phyloP scores from a whole-genome alignment of 139 green algal species.

The Volvox africanus region DNA sequence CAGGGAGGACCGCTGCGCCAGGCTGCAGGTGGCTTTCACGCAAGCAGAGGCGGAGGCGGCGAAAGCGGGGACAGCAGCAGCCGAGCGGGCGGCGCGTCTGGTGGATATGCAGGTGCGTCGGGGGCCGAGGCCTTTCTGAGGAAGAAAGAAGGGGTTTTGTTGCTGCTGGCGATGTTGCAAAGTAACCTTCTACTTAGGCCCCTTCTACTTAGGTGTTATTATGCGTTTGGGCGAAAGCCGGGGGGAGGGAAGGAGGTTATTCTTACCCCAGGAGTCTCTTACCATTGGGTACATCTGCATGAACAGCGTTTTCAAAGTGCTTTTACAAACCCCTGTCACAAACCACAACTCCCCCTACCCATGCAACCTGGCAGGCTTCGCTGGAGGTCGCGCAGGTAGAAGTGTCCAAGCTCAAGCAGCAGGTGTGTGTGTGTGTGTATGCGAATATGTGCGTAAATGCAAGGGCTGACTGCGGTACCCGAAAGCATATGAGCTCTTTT shows the following conservation, averaged over 20 bases:
- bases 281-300: no score
- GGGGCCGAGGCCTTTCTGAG: not conserved
- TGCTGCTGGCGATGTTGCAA: no score
- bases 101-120: conserved; percentile 8
- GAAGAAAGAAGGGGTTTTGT: no score
- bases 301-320: not conserved
- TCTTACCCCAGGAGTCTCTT: not conserved
- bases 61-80: not conserved
- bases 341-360: not conserved
- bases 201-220: no score
- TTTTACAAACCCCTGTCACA: not conserved
- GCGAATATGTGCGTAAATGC: not conserved
- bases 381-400: not conserved
- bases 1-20: not conserved
- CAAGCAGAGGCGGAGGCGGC: conserved; percentile 1
- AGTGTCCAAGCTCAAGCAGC: not conserved
- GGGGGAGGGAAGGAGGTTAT: not conserved
- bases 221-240: not conserved
- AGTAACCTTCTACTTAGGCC: no score
- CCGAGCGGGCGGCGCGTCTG: conserved; percentile 10
- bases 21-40: conserved; percentile 29
- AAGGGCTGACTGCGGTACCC: not conserved
- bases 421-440: not conserved
- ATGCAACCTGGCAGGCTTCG: not conserved
- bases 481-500: no score